Evolutionary conservation across 352 stramenopile species (phyloP).

Genomic region (Globisporangium lucens): DNA sequence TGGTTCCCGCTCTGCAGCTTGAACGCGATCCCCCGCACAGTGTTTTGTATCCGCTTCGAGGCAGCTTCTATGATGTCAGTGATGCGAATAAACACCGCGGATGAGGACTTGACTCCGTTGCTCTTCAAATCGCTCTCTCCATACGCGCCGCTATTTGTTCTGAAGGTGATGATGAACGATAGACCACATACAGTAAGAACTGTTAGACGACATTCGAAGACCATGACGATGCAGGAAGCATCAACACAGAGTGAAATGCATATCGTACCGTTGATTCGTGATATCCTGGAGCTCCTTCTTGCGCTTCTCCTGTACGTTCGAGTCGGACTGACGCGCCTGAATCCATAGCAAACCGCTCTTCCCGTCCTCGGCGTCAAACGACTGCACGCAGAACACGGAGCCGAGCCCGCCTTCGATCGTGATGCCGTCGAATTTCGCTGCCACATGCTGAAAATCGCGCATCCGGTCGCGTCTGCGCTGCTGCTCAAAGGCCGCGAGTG

Average conservation of each 20-base stretch:
- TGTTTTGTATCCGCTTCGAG: conserved; percentile 42
- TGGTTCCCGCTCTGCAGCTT: conserved; percentile 25
- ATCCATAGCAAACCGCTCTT: conserved; percentile 51
- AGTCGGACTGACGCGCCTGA: conserved; percentile 47
- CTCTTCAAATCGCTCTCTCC: not conserved
- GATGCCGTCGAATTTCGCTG: conserved; percentile 47
- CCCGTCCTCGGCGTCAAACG: conserved; percentile 10
- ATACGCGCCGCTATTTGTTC: not conserved
- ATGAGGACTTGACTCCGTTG: conserved; percentile 9
- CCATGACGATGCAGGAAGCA: not conserved
- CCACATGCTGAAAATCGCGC: conserved; percentile 43
- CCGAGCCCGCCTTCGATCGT: conserved; percentile 52
- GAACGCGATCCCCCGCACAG: conserved; percentile 36
- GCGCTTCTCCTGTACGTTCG: conserved; percentile 41
- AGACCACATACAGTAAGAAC: not conserved
- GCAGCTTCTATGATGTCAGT: conserved; percentile 25
- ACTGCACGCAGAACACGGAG: conserved; percentile 21
- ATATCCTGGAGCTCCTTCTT: conserved; percentile 63
- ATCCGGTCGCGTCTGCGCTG: conserved; percentile 12
- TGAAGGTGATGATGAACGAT: not conserved
- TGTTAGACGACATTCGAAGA: not conserved
- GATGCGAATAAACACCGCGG: conserved; percentile 14
- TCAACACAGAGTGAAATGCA: not conserved
- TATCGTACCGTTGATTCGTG: conserved; percentile 29
- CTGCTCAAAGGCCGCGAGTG: conserved; percentile 39